phyloP scores from a whole-genome alignment of 2,329 filamentous ascomycete species.

The Cladorrhinum sp. region DNA sequence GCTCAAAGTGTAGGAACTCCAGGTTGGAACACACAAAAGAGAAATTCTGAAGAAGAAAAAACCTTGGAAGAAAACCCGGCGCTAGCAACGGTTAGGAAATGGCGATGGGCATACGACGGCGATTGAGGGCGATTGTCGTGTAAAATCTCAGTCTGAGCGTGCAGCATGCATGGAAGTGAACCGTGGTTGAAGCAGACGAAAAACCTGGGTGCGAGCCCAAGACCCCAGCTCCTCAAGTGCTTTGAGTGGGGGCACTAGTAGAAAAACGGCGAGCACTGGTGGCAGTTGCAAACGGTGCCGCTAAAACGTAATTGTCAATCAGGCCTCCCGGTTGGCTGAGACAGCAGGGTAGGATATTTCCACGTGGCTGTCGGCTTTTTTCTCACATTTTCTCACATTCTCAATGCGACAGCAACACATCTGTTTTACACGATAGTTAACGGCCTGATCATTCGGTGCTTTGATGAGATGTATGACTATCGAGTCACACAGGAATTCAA shows the following conservation, averaged over 20 bases:
- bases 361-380: constrained; percentile 3
- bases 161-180: constrained; percentile 1
- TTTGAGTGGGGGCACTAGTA: not conserved
- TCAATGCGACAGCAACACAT: not conserved
- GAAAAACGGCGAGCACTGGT: not conserved
- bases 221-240: not conserved
- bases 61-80: not conserved
- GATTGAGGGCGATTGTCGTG: not conserved
- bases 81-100: not conserved
- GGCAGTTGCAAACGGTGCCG: not conserved
- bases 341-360: not conserved
- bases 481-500: not conserved
- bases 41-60: not conserved
- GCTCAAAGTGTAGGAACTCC: not conserved
- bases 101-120: not conserved
- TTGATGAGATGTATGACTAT: not conserved
- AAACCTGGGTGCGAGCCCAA: not conserved
- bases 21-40: not conserved
- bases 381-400: not conserved
- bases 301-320: not conserved
- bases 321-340: not conserved
- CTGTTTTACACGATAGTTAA: not conserved
- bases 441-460: not conserved
- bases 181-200: constrained; percentile 1
- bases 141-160: constrained; percentile 7